These are phyloP conservation scores for Tolypocladium amazonense DNA, from an alignment of 2,329 filamentous ascomycete genomes.

Conservation along the genomic window DNA sequence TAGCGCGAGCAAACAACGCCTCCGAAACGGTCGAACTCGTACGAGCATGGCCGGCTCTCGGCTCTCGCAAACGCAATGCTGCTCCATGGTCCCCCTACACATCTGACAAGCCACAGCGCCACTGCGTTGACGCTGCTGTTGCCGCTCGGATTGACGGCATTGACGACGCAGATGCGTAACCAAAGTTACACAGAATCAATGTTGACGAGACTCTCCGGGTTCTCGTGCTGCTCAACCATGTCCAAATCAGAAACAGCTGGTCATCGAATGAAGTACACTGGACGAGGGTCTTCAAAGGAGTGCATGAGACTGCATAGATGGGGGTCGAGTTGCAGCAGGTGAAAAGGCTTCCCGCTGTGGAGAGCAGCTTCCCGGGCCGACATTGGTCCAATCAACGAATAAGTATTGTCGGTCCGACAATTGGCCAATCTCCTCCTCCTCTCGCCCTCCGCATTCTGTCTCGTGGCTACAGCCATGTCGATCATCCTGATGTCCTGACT, in stretches of 20 bases:
- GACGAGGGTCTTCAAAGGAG: no score
- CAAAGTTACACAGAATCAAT: neutral
- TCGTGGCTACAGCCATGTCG: neutral
- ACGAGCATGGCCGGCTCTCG: neutral
- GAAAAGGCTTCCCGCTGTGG: neutral
- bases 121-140: no score
- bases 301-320: no score
- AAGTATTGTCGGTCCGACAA: neutral
- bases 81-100: neutral
- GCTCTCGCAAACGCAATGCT: neutral
- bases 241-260: neutral
- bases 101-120: neutral
- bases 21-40: neutral
- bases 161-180: no score
- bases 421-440: neutral
- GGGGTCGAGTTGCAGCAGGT: no score
- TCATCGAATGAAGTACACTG: neutral
- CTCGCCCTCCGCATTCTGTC: neutral
- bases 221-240: neutral
- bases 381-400: neutral
- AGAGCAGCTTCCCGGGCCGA: neutral
- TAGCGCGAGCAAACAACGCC: neutral
- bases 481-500: neutral
- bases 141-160: no score
- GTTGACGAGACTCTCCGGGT: neutral